Conservation (phyloP, 129 eudicot species). For the Chrysanthemum makinoi region DNA sequence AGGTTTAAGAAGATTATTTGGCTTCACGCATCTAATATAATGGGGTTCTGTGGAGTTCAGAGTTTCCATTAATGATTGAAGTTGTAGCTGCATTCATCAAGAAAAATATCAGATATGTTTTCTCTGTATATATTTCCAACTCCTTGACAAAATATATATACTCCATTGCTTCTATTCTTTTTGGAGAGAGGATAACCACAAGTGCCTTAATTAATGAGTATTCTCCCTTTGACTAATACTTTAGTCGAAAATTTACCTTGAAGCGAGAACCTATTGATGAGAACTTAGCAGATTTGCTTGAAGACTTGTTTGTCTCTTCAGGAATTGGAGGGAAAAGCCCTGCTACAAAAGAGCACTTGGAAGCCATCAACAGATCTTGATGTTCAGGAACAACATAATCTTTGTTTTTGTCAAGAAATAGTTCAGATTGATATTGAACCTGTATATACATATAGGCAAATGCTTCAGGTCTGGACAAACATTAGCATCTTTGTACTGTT, state of each 20-base stretch:
- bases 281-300: slow-evolving; percentile 89
- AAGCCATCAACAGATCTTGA: slow-evolving; percentile 90
- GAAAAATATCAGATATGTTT: slow-evolving; percentile 24
- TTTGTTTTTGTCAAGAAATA: slow-evolving; percentile 91
- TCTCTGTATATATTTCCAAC: slow-evolving; percentile 17
- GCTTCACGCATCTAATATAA: slow-evolving; percentile 98
- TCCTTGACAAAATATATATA: slow-evolving; percentile 7
- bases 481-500: slow-evolving; percentile 15
- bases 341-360: slow-evolving; percentile 86
- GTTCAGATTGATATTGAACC: slow-evolving; percentile 93
- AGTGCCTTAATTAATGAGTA: slow-evolving; percentile 16
- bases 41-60: slow-evolving; percentile 97
- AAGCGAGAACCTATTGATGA: slow-evolving; percentile 97
- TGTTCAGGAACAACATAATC: slow-evolving; percentile 98
- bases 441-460: slow-evolving; percentile 32
- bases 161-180: slow-evolving; percentile 10
- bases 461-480: slow-evolving; percentile 22
- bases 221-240: slow-evolving; percentile 19
- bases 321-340: slow-evolving; percentile 85
- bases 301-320: slow-evolving; percentile 74
- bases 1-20: slow-evolving; percentile 93
- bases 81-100: slow-evolving; percentile 72
- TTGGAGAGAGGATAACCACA: slow-evolving; percentile 12
- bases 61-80: slow-evolving; percentile 89
- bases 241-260: slow-evolving; percentile 47